Conservation (phyloP, 768 basidiomycete species). For the Exsudoporus frostii region DNA sequence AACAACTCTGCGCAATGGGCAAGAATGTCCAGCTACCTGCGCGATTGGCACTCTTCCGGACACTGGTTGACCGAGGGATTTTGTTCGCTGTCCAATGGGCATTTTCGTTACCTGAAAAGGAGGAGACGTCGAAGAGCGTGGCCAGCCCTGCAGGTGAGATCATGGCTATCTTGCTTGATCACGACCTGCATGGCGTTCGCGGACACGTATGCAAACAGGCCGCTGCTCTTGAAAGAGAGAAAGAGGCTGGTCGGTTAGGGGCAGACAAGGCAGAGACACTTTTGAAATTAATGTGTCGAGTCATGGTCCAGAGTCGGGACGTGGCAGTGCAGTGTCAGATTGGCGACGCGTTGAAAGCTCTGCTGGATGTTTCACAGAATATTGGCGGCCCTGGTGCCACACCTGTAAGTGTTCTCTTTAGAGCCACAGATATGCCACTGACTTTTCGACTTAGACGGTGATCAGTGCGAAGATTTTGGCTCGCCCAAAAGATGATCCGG, state of each 20-base stretch:
- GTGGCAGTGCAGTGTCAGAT: conserved; percentile 87
- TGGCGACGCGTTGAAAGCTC: conserved; percentile 78
- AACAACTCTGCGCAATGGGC: conserved; percentile 92
- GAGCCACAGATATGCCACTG: conserved; percentile 1
- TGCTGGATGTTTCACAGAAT: conserved; percentile 72
- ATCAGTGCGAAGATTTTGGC: conserved; percentile 45
- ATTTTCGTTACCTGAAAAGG: conserved; percentile 62
- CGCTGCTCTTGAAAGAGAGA: conserved; percentile 64
- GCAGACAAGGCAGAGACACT: conserved; percentile 71
- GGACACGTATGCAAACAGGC: conserved; percentile 83
- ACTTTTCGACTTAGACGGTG: conserved; percentile 20
- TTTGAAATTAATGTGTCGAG: conserved; percentile 67
- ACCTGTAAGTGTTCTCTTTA: conserved; percentile 26
- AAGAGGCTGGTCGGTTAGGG: conserved; percentile 50
- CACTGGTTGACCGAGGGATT: conserved; percentile 83
- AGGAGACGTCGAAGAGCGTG: conserved; percentile 49
- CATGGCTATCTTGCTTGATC: conserved; percentile 80
- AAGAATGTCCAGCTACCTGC: conserved; percentile 93
- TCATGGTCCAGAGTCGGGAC: conserved; percentile 78
- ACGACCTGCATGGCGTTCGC: conserved; percentile 85
- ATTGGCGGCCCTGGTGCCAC: conserved; percentile 35
- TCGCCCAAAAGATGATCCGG: conserved; percentile 76
- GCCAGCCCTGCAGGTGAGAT: conserved; percentile 85
- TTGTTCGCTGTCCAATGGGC: conserved; percentile 94
- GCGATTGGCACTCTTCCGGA: conserved; percentile 81